These are phyloP conservation scores for Tagetes erecta DNA, from an alignment of 129 eudicot genomes.

Conservation along the genomic window DNA sequence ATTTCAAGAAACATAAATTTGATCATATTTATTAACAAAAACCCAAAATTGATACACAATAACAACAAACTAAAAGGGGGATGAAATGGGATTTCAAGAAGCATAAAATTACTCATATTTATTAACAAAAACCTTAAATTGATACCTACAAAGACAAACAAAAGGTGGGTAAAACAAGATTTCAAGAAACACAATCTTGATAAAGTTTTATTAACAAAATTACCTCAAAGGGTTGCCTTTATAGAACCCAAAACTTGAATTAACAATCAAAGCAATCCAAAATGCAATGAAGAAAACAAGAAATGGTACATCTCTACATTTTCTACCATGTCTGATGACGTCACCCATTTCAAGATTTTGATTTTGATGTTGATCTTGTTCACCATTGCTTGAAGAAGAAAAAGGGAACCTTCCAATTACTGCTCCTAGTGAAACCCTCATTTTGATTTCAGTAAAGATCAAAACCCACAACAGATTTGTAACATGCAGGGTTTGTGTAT, in stretches of 20 bases:
- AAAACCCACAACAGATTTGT: slow-evolving; percentile 19
- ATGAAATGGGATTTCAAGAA: slow-evolving; percentile 24
- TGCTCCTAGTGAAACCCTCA: slow-evolving; percentile 80
- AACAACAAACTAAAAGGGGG: not conserved
- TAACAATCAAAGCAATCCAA: slow-evolving; percentile 93
- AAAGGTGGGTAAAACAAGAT: slow-evolving; percentile 4
- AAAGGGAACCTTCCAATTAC: slow-evolving; percentile 82
- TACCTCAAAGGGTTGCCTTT: slow-evolving; percentile 95
- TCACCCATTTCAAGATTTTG: slow-evolving; percentile 39
- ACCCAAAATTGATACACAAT: slow-evolving; percentile 2
- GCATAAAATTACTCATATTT: slow-evolving; percentile 11
- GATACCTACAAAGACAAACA: slow-evolving; percentile 18
- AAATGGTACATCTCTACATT: slow-evolving; percentile 83
- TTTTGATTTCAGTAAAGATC: slow-evolving; percentile 21
- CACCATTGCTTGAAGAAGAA: slow-evolving; percentile 48
- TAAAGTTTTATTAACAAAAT: slow-evolving; percentile 1
- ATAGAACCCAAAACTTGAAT: slow-evolving; percentile 89
- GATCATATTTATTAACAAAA: not conserved
- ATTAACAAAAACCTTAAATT: not conserved
- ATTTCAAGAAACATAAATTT: slow-evolving; percentile 23
- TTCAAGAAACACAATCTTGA: slow-evolving; percentile 24
- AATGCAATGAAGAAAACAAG: slow-evolving; percentile 80
- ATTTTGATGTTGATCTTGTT: slow-evolving; percentile 39
- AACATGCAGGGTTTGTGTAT: slow-evolving; percentile 17
- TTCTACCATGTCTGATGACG: slow-evolving; percentile 74